A percentile compares a stretch with the other conserved stretches of the same genome.
Conservation (phyloP, 164 flowering plant species). For the Kingdonia uniflora region DNA sequence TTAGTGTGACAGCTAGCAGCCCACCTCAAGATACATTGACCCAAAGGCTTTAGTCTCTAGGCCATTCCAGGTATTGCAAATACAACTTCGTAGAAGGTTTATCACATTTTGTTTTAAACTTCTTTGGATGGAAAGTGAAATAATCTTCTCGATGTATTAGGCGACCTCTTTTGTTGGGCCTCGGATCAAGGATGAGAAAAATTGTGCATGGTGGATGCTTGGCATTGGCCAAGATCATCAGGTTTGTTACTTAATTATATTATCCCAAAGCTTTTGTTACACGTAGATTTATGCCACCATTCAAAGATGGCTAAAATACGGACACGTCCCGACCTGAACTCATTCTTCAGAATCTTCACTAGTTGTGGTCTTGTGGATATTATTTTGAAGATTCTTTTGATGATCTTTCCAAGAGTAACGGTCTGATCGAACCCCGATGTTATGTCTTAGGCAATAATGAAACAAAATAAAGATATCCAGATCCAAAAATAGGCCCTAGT, state of each 20-base stretch:
- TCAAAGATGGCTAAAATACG: too few relatives aligned
- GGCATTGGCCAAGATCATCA: slow-evolving; percentile 83
- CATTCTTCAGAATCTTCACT: too few relatives aligned
- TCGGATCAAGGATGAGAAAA: slow-evolving; percentile 57
- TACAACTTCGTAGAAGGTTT: background rate
- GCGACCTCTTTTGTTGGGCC: slow-evolving; percentile 85
- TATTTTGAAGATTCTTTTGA: too few relatives aligned
- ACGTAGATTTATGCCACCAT: too few relatives aligned
- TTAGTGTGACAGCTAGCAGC: slow-evolving; percentile 66
- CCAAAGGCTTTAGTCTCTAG: slow-evolving; percentile 83
- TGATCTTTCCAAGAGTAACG: too few relatives aligned
- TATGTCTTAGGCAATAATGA: too few relatives aligned
- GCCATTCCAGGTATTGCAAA: slow-evolving; percentile 57
- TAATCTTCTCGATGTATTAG: slow-evolving; percentile 20
- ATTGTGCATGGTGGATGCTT: slow-evolving; percentile 86
- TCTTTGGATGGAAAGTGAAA: slow-evolving; percentile 1
- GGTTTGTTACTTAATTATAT: slow-evolving; percentile 40
- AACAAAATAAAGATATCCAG: too few relatives aligned
- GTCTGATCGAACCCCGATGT: too few relatives aligned
- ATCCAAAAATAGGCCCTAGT: too few relatives aligned
- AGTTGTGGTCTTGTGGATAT: too few relatives aligned
- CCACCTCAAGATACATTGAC: slow-evolving; percentile 86
- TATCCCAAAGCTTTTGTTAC: too few relatives aligned
- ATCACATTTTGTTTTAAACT: background rate
- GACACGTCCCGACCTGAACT: too few relatives aligned